Conservation (phyloP, 1,139 yeast species). For the Kodamaea derodonti region DNA sequence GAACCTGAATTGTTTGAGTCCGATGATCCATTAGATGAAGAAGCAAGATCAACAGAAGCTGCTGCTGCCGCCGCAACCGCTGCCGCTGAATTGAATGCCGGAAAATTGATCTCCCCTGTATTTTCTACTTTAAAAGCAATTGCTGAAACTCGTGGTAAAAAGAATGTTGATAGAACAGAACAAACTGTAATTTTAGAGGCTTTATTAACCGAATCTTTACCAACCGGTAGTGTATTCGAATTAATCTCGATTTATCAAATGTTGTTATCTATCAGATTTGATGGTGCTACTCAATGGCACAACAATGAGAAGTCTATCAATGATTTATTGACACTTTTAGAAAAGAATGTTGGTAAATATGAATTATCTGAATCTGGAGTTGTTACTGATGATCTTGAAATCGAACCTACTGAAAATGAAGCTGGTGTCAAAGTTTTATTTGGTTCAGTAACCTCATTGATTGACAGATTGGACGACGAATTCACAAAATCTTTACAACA, state of each 20-base stretch:
- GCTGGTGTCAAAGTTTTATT: conserved; percentile 69
- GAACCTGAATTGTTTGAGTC: conserved; percentile 72
- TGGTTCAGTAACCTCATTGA: conserved; percentile 82
- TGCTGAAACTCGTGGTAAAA: conserved; percentile 91
- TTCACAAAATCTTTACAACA: conserved; percentile 81
- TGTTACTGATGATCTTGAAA: conserved; percentile 76
- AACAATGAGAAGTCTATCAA: conserved; percentile 60
- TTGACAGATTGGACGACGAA: conserved; percentile 95
- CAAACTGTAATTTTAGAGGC: conserved; percentile 72
- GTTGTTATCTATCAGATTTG: conserved; percentile 86
- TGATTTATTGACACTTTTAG: conserved; percentile 64
- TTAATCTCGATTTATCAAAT: conserved; percentile 73
- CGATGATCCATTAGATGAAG: conserved; percentile 38
- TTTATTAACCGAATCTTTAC: conserved; percentile 36
- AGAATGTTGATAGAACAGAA: conserved; percentile 80
- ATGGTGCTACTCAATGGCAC: conserved; percentile 79
- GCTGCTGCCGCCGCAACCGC: conserved; percentile 12
- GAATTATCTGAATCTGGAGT: conserved; percentile 76
- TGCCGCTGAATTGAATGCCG: conserved; percentile 20
- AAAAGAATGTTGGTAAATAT: conserved; percentile 52
- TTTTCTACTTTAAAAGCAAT: conserved; percentile 73
- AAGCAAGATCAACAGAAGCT: conserved; percentile 4
- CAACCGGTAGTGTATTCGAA: conserved; percentile 55
- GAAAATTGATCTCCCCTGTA: conserved; percentile 43
- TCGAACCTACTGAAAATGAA: conserved; percentile 64